A percentile compares a stretch with the other conserved stretches of the same genome.
Evolutionary conservation across 2,329 filamentous ascomycete species (phyloP).

Genomic region (Arthrobotrys conoides): DNA sequence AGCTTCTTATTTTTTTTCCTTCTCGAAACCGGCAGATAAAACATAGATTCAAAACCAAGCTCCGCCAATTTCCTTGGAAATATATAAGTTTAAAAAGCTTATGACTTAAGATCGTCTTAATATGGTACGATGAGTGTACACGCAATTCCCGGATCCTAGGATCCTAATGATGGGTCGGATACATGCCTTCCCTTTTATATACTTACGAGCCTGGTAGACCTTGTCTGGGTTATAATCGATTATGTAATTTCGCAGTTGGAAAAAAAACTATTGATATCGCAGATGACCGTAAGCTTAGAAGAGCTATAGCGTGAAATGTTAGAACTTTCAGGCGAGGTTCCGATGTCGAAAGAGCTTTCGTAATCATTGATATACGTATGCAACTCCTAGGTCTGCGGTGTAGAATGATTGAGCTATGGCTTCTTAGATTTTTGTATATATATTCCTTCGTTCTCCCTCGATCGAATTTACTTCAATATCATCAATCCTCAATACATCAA

Average conservation of each 20-base stretch:
- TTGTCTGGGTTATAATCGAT: background rate
- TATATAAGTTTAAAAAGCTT: background rate
- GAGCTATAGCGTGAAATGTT: background rate
- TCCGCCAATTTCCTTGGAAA: constrained; percentile 14
- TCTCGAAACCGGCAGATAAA: background rate
- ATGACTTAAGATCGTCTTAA: constrained; percentile 15
- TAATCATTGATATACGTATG: constrained; percentile 28
- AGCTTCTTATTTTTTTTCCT: background rate
- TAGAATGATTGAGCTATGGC: background rate
- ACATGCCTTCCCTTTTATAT: background rate
- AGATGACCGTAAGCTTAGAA: constrained; percentile 24
- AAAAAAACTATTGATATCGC: background rate
- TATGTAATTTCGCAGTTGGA: constrained; percentile 21
- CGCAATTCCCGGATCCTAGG: background rate
- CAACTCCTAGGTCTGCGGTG: background rate
- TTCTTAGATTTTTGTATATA: constrained; percentile 12
- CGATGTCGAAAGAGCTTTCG: constrained; percentile 6
- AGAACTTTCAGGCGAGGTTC: constrained; percentile 4
- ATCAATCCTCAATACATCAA: background rate
- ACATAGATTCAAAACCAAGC: constrained; percentile 9
- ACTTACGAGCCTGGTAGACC: background rate
- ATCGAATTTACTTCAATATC: background rate
- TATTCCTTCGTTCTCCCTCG: constrained; percentile 1
- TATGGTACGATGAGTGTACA: background rate
- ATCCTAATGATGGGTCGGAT: background rate